phyloP scores from a whole-genome alignment of 108 stramenopile species.

The Skeletonema costatum region DNA sequence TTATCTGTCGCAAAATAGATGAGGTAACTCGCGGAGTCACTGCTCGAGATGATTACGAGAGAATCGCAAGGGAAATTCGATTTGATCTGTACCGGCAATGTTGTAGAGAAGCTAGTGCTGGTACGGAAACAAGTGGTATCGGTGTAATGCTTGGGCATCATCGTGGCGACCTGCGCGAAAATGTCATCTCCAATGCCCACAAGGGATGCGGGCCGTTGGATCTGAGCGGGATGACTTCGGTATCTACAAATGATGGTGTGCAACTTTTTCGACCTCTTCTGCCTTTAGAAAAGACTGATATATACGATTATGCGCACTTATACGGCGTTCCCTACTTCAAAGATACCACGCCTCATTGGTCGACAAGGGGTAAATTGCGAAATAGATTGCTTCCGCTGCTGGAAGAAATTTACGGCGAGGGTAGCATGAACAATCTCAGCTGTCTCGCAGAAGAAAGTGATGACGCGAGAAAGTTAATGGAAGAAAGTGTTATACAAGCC shows the following conservation, averaged over 20 bases:
- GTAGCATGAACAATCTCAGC: conserved; percentile 82
- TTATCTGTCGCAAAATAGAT: conserved; percentile 73
- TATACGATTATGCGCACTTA: conserved; percentile 91
- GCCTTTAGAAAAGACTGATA: conserved; percentile 68
- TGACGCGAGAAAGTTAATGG: conserved; percentile 69
- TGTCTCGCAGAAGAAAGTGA: conserved; percentile 84
- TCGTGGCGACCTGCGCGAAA: conserved; percentile 95
- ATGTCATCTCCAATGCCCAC: conserved; percentile 94
- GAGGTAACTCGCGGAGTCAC: conserved; percentile 94
- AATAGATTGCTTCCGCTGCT: conserved; percentile 91
- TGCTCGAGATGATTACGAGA: conserved; percentile 94
- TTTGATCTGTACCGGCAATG: conserved; percentile 82
- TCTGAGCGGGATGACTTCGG: conserved; percentile 87
- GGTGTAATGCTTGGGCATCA: conserved; percentile 98
- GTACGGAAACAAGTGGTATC: conserved; percentile 23
- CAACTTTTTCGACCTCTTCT: conserved; percentile 89
- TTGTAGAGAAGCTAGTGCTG: conserved; percentile 31
- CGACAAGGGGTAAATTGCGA: conserved; percentile 94
- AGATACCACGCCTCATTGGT: conserved; percentile 95
- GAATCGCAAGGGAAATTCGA: conserved; percentile 81
- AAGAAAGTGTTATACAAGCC: conserved; percentile 61
- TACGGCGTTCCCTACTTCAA: conserved; percentile 97
- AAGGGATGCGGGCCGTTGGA: conserved; percentile 90
- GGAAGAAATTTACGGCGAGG: conserved; percentile 95
- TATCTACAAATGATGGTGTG: conserved; percentile 88